Evolutionary conservation across 768 basidiomycete genomes (phyloP).

Genomic region (Pisolithus microcarpus): DNA sequence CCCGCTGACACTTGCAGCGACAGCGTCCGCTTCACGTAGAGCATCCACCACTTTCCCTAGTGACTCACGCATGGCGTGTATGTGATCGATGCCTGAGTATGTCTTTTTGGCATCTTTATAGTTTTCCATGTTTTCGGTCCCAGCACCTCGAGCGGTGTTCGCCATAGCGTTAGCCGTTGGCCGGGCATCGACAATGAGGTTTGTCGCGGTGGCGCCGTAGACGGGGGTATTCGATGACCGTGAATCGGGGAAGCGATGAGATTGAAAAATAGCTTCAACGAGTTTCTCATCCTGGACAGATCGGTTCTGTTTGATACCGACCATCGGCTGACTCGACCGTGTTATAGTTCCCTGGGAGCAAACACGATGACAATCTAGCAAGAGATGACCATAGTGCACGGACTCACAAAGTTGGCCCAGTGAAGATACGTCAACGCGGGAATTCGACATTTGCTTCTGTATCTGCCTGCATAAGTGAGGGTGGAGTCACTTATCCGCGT

Average conservation of each 20-base stretch:
- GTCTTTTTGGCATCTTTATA: conserved; percentile 93
- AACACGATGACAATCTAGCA: neutral
- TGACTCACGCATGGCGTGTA: conserved; percentile 94
- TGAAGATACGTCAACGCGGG: conserved; percentile 90
- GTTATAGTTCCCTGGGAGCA: conserved; percentile 79
- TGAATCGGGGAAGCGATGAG: conserved; percentile 71
- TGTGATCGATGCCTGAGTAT: conserved; percentile 96
- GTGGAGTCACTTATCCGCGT: conserved; percentile 93
- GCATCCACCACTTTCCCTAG: conserved; percentile 80
- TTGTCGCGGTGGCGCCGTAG: conserved; percentile 92
- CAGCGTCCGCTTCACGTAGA: conserved; percentile 70
- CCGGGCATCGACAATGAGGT: conserved; percentile 96
- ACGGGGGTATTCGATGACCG: conserved; percentile 47
- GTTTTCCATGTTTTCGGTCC: conserved; percentile 98
- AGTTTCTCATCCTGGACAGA: conserved; percentile 98
- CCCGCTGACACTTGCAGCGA: conserved; percentile 55
- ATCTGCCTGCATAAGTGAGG: conserved; percentile 87
- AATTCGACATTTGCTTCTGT: conserved; percentile 91
- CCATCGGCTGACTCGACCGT: conserved; percentile 96
- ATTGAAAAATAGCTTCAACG: conserved; percentile 91
- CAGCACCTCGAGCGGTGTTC: conserved; percentile 95
- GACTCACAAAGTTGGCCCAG: conserved; percentile 83
- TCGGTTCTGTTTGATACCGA: conserved; percentile 89
- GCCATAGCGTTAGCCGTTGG: conserved; percentile 96
- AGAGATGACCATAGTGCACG: neutral